Base-by-base conservation (phyloP, 345 rosid species). In the Eucalyptus pauciflora region DNA sequence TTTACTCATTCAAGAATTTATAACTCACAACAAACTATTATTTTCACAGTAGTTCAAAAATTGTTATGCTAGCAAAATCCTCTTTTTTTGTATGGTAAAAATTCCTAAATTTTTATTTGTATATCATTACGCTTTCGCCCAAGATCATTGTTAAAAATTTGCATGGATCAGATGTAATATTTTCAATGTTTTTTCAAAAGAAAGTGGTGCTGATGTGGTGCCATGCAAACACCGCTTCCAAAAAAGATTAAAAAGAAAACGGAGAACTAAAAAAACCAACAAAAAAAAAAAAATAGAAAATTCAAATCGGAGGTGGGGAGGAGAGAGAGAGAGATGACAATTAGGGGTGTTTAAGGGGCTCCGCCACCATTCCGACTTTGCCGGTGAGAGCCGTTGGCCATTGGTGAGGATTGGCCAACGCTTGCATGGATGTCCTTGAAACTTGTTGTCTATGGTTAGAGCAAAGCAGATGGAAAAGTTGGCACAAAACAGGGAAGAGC, bases 81-180 rank as follows among this genome's bases (percentile, higher is more conserved):
- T 50, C 18, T n/a, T 50, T 50, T 50, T 50, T 51, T 51, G 8
- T 51, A 51, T 58, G 13, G 29, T 24, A 58, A 27, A 60, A 60
- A 60, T 27, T 27, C 69, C 7, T 13, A 60, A 27, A 60, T 5
- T 60, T 60, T 27, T 60, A 12, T 60, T 27, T 27, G 31, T 11
- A 29, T 60, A 11, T 60, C 67, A 12, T 60, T 29, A 60, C 2
- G 0, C 7, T 60, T 60, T 25, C 4, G 8, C 27, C 4, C 8
- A 60, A 60, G 69, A 60, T 60, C 0, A 6, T n/a, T 0, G 4
- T 60, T 60, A 12, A 27, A 60, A 60, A 27, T 5, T 12, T 13
- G 16, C 31, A 1, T 60, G 8, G 16, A 60, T 60, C 1, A 3
- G 0, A 12, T 3, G 31, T 60, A 12, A 27, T 7, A 60, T 60